phyloP scores from a whole-genome alignment of 176 grass and related monocot species.

The Poa annua region DNA sequence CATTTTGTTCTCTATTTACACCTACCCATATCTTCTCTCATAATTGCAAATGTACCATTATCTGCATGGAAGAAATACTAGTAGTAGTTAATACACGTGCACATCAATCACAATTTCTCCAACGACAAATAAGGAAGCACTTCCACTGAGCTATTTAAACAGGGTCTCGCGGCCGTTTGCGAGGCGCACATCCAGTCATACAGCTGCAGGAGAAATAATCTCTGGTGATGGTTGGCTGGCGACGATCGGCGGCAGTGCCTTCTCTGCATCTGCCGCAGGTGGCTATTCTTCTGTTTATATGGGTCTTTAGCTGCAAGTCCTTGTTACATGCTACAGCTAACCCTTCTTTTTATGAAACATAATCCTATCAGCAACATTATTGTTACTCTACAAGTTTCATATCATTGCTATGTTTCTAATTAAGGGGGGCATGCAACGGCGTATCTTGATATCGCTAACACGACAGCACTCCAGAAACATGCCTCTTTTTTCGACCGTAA shows the following conservation, averaged over 20 bases:
- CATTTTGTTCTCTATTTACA: not conserved
- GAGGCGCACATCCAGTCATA: not conserved
- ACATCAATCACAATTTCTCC: conserved; percentile 24
- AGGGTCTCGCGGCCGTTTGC: not conserved
- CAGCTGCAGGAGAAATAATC: not conserved
- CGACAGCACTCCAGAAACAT: conserved; percentile 71
- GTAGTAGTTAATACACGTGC: not conserved
- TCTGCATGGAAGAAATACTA: not conserved
- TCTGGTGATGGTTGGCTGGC: not conserved
- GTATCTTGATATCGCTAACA: conserved; percentile 29
- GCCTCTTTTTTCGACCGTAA: conserved; percentile 65
- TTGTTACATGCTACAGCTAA: not conserved
- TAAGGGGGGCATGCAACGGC: conserved; percentile 13
- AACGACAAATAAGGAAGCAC: not conserved
- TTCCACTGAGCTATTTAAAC: conserved; percentile 23
- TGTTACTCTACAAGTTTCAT: not conserved
- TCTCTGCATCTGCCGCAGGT: not conserved
- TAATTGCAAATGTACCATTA: not conserved
- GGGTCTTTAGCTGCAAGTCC: conserved; percentile 29
- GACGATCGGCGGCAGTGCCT: not conserved
- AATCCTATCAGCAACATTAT: not conserved
- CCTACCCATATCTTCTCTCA: not conserved
- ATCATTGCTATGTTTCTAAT: not conserved
- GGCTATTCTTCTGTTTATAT: conserved; percentile 19
- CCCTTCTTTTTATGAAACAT: not conserved